Evolutionary conservation across 176 grass and related monocot species (phyloP), one percentile per base, ranked within the genome.

Genomic region (Carex pumila): DNA sequence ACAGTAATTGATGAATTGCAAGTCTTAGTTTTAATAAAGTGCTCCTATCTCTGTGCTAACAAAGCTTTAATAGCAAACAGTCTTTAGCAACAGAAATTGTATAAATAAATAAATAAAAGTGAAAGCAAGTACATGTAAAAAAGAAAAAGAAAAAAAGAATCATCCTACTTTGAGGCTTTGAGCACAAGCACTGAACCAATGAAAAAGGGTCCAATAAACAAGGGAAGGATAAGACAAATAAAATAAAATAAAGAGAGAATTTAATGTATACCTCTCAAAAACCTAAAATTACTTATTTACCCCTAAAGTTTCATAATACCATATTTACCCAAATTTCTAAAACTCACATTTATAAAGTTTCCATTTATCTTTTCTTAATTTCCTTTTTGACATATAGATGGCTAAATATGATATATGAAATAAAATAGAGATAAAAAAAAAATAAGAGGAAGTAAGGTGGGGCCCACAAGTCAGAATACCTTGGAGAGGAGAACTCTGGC

Each of bases 401-500:
- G n/a, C n/a, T n/a, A n/a, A n/a, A n/a, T n/a, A n/a, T n/a, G n/a
- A n/a, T n/a, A n/a, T n/a, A 79, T 58, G 34, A 55, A 30, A 58
- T 10, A 58, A 30, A 14, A 67, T n/a, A 52, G 62, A 62, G 22
- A 61, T 21, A 61, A 19, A 81, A 36, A 81, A 36, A 70, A 66
- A 2, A 18, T 29, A 50, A 79, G 49, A 49, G 47, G 49, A 71
- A 69, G 37, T 69, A 15, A 65, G 12, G 21, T 72, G 41, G 80
- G 56, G 18, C 39, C 58, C 60, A 82, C 10, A 55, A 21, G 12
- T 39, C 39, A 61, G 9, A 83, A 66, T 39, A 90, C 87, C 87
- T 95, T 98, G 67, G 96, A 82, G 85, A 98, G 68, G 19, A 95
- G 91, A 70, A 98, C 85, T 3, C 92, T 85, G 2, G 92, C 93